These are phyloP conservation scores for Trichothecium roseum DNA, from an alignment of 2,329 filamentous ascomycete genomes.

Conservation along the genomic window DNA sequence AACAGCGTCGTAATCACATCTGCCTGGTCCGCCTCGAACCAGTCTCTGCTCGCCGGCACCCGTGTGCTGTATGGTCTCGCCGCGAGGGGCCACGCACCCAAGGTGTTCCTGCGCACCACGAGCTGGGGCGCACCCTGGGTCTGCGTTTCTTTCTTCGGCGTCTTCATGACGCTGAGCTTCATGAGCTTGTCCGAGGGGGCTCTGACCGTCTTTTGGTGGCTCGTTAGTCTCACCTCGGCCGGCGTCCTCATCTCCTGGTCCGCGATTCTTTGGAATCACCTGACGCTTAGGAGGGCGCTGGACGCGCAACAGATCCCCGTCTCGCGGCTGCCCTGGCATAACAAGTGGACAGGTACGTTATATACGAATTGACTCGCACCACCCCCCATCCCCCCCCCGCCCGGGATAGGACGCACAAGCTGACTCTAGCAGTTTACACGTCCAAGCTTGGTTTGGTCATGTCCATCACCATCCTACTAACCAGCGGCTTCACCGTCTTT, in stretches of 20 bases:
- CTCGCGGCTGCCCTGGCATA: conserved; percentile 48
- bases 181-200: conserved; percentile 46
- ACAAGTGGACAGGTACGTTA: conserved; percentile 49
- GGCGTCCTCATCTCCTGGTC: conserved; percentile 56
- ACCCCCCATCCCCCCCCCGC: too few species aligned
- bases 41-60: conserved; percentile 46
- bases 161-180: conserved; percentile 47
- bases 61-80: conserved; percentile 47
- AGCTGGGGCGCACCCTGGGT: conserved; percentile 52
- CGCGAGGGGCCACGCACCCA: conserved; percentile 40
- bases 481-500: conserved; percentile 57
- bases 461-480: conserved; percentile 56
- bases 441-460: conserved; percentile 51
- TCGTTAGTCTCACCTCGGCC: conserved; percentile 49
- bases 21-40: conserved; percentile 43
- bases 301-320: conserved; percentile 41
- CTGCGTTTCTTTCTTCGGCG: conserved; percentile 39
- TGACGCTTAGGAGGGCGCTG: conserved; percentile 43
- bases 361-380: neutral
- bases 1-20: conserved; percentile 43
- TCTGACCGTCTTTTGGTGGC: conserved; percentile 55
- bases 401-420: neutral
- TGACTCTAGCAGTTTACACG: conserved; percentile 35
- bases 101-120: conserved; percentile 37
- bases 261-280: conserved; percentile 46